Percentiles rank a stretch among this genome's conserved stretches.
Conservation (phyloP, 495 filamentous ascomycete species). For the Lasiosphaeria miniovina region DNA sequence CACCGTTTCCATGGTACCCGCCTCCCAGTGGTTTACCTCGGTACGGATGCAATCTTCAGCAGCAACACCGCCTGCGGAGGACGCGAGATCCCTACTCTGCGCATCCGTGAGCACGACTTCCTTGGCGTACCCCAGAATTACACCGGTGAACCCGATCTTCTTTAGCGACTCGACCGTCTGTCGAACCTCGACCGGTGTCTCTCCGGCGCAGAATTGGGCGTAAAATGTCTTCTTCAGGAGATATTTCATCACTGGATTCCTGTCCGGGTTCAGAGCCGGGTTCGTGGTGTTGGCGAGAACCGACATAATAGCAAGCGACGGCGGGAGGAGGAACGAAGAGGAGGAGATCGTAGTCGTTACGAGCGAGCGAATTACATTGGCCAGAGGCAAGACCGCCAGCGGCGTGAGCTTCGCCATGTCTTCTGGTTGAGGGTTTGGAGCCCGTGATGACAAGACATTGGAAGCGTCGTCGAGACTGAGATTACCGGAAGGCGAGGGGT, state of each 20-base stretch:
- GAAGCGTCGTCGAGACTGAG: slow-evolving; percentile 24
- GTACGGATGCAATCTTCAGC: slow-evolving; percentile 47
- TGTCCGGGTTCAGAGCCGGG: slow-evolving; percentile 55
- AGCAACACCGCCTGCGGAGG: slow-evolving; percentile 28
- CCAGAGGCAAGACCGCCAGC: slow-evolving; percentile 69
- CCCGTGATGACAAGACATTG: slow-evolving; percentile 14
- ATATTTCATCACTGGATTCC: slow-evolving; percentile 52
- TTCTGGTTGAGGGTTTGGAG: slow-evolving; percentile 14
- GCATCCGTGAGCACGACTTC: slow-evolving; percentile 65
- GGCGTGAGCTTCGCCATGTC: slow-evolving; percentile 44
- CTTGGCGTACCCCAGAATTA: slow-evolving; percentile 73
- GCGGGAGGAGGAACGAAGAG: slow-evolving; percentile 65
- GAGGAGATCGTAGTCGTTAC: slow-evolving; percentile 78
- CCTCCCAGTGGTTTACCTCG: slow-evolving; percentile 70
- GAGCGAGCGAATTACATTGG: slow-evolving; percentile 72
- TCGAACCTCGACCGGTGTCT: slow-evolving; percentile 59
- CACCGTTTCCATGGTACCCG: slow-evolving; percentile 74
- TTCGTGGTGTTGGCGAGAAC: slow-evolving; percentile 66
- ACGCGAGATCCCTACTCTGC: slow-evolving; percentile 39
- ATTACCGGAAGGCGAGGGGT: slow-evolving; percentile 33
- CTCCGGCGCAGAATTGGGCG: slow-evolving; percentile 79
- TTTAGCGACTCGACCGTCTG: slow-evolving; percentile 58
- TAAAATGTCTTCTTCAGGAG: slow-evolving; percentile 78
- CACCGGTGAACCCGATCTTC: slow-evolving; percentile 66
- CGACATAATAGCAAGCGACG: slow-evolving; percentile 66